phyloP scores from a whole-genome alignment of 306 rosid genomes.

The Sicyos edulis region DNA sequence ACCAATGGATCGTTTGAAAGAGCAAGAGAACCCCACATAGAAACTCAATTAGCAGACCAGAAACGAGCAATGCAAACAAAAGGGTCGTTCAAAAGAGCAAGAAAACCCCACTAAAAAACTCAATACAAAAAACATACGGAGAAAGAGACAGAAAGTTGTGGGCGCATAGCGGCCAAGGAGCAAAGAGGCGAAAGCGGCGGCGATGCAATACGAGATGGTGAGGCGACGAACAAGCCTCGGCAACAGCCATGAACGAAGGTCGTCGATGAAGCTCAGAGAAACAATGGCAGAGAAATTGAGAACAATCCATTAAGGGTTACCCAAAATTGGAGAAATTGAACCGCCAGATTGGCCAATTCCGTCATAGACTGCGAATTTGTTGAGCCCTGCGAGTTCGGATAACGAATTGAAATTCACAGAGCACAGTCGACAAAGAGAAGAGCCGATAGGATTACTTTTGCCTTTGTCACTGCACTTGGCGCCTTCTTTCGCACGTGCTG shows the following conservation, averaged over 20 bases:
- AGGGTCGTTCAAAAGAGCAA: background rate
- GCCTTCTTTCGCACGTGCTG: conserved; percentile 24
- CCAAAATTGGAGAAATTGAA: conserved; percentile 20
- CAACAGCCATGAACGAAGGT: conserved; percentile 40
- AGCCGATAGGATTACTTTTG: conserved; percentile 20
- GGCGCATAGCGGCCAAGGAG: conserved; percentile 31
- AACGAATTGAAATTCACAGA: background rate
- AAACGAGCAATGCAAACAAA: background rate
- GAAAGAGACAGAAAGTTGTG: conserved; percentile 40
- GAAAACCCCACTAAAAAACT: background rate
- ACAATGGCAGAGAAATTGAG: conserved; percentile 24
- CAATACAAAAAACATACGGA: conserved; percentile 31
- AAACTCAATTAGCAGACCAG: background rate
- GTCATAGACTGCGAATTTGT: conserved; percentile 24
- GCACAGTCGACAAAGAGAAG: background rate
- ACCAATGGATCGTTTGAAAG: too few species aligned
- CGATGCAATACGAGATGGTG: conserved; percentile 28
- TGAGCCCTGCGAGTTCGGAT: conserved; percentile 4
- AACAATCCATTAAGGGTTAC: conserved; percentile 21
- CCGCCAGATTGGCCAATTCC: conserved; percentile 20
- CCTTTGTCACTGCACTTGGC: conserved; percentile 21
- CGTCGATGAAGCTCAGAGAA: conserved; percentile 26
- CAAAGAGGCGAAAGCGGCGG: conserved; percentile 20
- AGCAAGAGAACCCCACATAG: too few species aligned
- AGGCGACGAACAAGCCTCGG: conserved; percentile 41